Evolutionary conservation across 352 stramenopile species (phyloP).

Genomic region (Aphanomyces cochlioides): DNA sequence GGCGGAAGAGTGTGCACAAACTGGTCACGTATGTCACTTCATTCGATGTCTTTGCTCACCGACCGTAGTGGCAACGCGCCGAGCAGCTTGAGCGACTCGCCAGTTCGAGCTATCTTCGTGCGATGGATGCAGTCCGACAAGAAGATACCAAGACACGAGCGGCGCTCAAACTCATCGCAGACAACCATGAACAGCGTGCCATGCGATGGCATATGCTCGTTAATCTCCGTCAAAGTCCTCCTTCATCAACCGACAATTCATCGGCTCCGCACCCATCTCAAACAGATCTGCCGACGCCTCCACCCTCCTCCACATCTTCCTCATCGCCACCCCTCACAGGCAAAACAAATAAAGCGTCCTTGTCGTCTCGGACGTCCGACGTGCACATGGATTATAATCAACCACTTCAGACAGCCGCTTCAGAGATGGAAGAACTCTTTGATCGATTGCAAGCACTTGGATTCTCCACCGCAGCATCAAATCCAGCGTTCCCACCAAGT

Average conservation of each 20-base stretch:
- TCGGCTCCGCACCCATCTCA: neutral
- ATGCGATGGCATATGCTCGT: conserved; percentile 24
- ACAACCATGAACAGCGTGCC: conserved; percentile 26
- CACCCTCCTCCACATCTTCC: neutral
- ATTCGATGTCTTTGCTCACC: neutral
- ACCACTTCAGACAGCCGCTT: conserved; percentile 37
- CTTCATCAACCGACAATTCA: neutral
- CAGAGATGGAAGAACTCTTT: conserved; percentile 83
- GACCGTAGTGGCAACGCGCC: conserved; percentile 8
- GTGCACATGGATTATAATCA: conserved; percentile 20
- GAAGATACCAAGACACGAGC: conserved; percentile 22
- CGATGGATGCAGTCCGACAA: conserved; percentile 7
- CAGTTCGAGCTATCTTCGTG: conserved; percentile 22
- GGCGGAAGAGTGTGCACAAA: conserved; percentile 14
- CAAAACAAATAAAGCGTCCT: neutral
- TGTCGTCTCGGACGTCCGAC: conserved; percentile 15
- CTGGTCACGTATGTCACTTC: conserved; percentile 17
- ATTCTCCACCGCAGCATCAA: conserved; percentile 53
- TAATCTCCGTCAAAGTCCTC: neutral
- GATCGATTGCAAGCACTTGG: conserved; percentile 73
- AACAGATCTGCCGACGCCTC: neutral
- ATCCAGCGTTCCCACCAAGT: neutral
- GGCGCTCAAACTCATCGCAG: conserved; percentile 26
- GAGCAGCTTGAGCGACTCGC: conserved; percentile 24
- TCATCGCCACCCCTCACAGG: neutral